Percentiles rank a stretch among this genome's conserved stretches.
phyloP scores from a whole-genome alignment of 2,329 filamentous ascomycete genomes.

The Achaetomium macrosporum region DNA sequence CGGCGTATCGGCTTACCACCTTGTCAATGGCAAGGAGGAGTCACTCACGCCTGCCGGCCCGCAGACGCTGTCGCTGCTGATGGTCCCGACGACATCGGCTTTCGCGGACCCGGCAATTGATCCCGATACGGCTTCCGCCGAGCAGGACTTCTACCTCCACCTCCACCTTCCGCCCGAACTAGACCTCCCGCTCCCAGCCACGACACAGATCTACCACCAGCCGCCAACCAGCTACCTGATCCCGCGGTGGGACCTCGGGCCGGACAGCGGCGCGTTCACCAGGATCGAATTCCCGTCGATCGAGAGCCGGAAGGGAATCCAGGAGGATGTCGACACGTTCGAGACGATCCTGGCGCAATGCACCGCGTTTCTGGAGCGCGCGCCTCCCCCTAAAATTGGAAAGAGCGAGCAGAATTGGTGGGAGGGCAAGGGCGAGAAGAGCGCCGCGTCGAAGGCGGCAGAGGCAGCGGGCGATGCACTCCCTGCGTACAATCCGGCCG shows the following conservation, averaged over 20 bases:
- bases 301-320: conserved; percentile 65
- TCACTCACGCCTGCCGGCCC: conserved; percentile 78
- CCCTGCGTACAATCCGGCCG: conserved; percentile 71
- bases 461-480: conserved; percentile 35
- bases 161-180: conserved; percentile 91
- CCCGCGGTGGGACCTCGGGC: conserved; percentile 88
- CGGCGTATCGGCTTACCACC: conserved; percentile 85
- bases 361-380: conserved; percentile 87
- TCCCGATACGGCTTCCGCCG: conserved; percentile 47
- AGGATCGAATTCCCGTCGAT: conserved; percentile 80
- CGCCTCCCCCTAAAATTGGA: conserved; percentile 51
- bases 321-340: conserved; percentile 93
- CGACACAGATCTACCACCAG: conserved; percentile 95
- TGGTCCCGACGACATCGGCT: conserved; percentile 85
- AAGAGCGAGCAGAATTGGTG: conserved; percentile 27
- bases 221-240: conserved; percentile 90
- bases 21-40: conserved; percentile 79
- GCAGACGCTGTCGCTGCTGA: conserved; percentile 86
- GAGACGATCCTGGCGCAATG: conserved; percentile 98
- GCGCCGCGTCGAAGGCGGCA: conserved; percentile 23
- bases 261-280: conserved; percentile 84
- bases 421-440: conserved; percentile 22
- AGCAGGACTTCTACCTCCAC: conserved; percentile 96
- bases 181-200: conserved; percentile 86
- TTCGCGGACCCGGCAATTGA: conserved; percentile 54